Base-by-base conservation (phyloP, 805 yeast species). In the Candida ficus region DNA sequence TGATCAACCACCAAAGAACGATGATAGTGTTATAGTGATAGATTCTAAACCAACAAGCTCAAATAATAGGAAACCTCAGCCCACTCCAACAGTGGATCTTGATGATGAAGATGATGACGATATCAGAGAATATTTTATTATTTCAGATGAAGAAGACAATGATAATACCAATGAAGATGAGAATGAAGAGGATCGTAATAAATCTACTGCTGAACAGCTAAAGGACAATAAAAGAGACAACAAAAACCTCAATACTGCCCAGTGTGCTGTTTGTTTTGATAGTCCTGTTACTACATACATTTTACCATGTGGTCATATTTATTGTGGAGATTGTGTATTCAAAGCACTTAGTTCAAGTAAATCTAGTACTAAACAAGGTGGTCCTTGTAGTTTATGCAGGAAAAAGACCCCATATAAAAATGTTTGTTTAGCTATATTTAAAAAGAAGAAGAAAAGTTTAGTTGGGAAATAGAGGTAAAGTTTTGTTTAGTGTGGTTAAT, bases 181-280 rank as follows among this genome's bases (percentile, higher is more conserved):
- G 14, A 54, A 42, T 9, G 48, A 43, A 4, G 54, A 44, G 10
- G 50, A 46, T 11, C 47, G 39, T n/a, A 48, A 33, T 14, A 48
- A 46, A 29, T 61, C 69, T 1, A 72, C 68, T 5, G 58, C 50
- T 3, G 70, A 68, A 10, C 56, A 44, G 42, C 33, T 50, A 17
- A 45, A 47, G 12, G 57, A 53, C 29, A 49, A 45, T 7, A 41
- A 37, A 12, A 34, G 47, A 21, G 4, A 33, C 11, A 26, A 37
- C 14, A 48, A 33, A 18, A 52, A 49, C 14, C 11, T 46, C 33
- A 39, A 42, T 35, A 40, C 46, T 22, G 48, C 58, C 19, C 43
- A 42, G 28, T 76, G 83, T 52, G 78, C 80, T 0, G 71, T 78
- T 17, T 78, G 83, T 39, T 69, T 77, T 52, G 82, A 76, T 8